Conservation (phyloP, 2,329 filamentous ascomycete genomes). For the Zymoseptoria ardabiliae region DNA sequence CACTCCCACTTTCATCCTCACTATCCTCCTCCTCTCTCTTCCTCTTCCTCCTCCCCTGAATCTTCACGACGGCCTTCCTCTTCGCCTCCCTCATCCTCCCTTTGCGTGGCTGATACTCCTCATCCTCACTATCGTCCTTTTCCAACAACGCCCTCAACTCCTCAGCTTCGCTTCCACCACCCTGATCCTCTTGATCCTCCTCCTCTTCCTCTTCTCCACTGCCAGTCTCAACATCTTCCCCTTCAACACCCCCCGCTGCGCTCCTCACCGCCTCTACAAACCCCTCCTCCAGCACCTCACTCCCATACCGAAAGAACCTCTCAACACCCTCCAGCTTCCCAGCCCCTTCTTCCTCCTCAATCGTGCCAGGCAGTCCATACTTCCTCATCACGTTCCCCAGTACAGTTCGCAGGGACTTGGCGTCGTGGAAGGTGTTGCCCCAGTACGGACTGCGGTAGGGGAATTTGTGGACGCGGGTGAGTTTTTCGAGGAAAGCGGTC, state of each 20-base stretch:
- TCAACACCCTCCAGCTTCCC: not conserved
- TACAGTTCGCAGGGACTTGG: conserved; percentile 1
- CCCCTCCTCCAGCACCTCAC: conserved; percentile 2
- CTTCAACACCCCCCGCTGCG: not conserved
- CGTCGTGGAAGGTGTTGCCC: conserved; percentile 6
- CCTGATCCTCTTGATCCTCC: not conserved
- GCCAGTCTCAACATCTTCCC: not conserved
- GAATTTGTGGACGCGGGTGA: conserved; percentile 1
- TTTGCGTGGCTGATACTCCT: conserved; percentile 1
- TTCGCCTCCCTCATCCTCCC: not conserved
- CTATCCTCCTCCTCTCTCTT: not conserved
- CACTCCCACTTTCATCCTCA: not conserved
- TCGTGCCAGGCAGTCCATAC: not conserved
- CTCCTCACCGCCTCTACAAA: conserved; percentile 1
- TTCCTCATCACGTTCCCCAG: conserved; percentile 1
- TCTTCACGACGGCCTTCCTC: not conserved
- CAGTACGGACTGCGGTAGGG: conserved; percentile 3
- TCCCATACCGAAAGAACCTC: conserved; percentile 2
- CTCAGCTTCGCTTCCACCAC: conserved; percentile 1
- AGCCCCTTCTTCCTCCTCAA: not conserved
- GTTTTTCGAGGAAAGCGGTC: not conserved
- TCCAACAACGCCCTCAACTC: not conserved
- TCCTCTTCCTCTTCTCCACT: not conserved
- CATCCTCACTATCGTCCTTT: not conserved
- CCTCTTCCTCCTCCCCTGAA: not conserved